Conservation (phyloP, 2,329 filamentous ascomycete species). For the Oidium heveae region DNA sequence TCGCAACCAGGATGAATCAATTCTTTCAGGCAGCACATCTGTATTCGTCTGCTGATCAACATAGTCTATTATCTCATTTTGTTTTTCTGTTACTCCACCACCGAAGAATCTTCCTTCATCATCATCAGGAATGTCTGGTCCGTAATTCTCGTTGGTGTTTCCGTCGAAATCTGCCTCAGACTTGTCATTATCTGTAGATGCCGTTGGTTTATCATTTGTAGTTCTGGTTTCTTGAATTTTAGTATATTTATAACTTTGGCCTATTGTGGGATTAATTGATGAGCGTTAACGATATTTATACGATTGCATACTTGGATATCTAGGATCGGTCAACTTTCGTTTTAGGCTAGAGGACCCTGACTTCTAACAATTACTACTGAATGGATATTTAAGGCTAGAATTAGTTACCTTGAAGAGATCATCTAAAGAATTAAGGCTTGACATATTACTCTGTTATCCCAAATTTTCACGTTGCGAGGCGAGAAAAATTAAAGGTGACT, state of each 20-base stretch:
- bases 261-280: slow-evolving; percentile 15
- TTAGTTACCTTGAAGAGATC: slow-evolving; percentile 10
- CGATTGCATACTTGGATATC: slow-evolving; percentile 31
- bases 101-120: slow-evolving; percentile 93
- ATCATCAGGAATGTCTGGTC: slow-evolving; percentile 35
- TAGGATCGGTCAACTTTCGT: slow-evolving; percentile 34
- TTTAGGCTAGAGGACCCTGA: slow-evolving; percentile 22
- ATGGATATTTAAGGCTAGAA: background rate
- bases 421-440: slow-evolving; percentile 8
- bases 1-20: slow-evolving; percentile 64
- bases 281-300: background rate
- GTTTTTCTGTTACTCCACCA: slow-evolving; percentile 59
- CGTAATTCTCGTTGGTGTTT: slow-evolving; percentile 26
- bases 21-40: slow-evolving; percentile 35
- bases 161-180: slow-evolving; percentile 26
- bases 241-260: slow-evolving; percentile 37
- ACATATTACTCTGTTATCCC: slow-evolving; percentile 3
- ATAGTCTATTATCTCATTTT: slow-evolving; percentile 67
- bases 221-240: slow-evolving; percentile 23
- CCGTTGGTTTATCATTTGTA: slow-evolving; percentile 11
- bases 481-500: too few relatives aligned
- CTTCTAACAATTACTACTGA: slow-evolving; percentile 7
- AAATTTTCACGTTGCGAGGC: too few relatives aligned
- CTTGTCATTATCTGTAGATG: slow-evolving; percentile 15
- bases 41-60: slow-evolving; percentile 40